phyloP scores from a whole-genome alignment of 2,329 filamentous ascomycete genomes.

The Claviceps quebecensis region DNA sequence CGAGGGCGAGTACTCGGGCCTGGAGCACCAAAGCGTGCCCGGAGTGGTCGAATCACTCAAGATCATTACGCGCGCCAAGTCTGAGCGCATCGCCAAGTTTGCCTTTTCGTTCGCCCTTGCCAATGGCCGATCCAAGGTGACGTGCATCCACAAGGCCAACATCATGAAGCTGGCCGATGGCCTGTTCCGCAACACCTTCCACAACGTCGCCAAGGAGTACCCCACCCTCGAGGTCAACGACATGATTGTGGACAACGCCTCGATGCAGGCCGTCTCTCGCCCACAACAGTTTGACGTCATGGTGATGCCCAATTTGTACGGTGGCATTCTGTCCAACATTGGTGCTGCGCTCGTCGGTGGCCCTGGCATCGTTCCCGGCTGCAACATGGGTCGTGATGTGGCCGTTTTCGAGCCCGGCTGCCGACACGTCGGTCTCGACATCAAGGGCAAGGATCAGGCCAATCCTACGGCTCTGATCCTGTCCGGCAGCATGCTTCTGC shows the following conservation, averaged over 20 bases:
- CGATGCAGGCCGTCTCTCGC: constrained; percentile 93
- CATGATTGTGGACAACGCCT: constrained; percentile 99
- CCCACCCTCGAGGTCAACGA: constrained; percentile 92
- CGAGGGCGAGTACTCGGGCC: constrained; percentile 97
- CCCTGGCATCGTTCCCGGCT: constrained; percentile 91
- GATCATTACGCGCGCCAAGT: constrained; percentile 98
- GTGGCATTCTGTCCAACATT: constrained; percentile 97
- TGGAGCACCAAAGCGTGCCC: constrained; percentile 94
- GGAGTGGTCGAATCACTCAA: constrained; percentile 98
- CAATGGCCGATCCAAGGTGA: constrained; percentile 98
- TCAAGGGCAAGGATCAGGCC: constrained; percentile 98
- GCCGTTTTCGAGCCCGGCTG: constrained; percentile 98
- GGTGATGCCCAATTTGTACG: constrained; percentile 99
- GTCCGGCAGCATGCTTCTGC: constrained; percentile 90
- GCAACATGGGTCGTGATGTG: constrained; percentile 98
- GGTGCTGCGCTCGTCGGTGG: constrained; percentile 93
- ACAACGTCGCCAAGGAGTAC: constrained; percentile 85
- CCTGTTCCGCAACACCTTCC: constrained; percentile 96
- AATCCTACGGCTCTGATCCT: constrained; percentile 95
- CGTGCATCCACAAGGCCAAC: constrained; percentile 99
- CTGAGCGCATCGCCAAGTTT: constrained; percentile 97
- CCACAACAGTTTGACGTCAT: constrained; percentile 99
- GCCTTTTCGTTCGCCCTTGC: constrained; percentile 95
- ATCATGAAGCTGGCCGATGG: constrained; percentile 99
- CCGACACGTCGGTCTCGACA: constrained; percentile 97